Evolutionary conservation across 2,329 filamentous ascomycete species (phyloP).

Genomic region (Aspergillus melleus): DNA sequence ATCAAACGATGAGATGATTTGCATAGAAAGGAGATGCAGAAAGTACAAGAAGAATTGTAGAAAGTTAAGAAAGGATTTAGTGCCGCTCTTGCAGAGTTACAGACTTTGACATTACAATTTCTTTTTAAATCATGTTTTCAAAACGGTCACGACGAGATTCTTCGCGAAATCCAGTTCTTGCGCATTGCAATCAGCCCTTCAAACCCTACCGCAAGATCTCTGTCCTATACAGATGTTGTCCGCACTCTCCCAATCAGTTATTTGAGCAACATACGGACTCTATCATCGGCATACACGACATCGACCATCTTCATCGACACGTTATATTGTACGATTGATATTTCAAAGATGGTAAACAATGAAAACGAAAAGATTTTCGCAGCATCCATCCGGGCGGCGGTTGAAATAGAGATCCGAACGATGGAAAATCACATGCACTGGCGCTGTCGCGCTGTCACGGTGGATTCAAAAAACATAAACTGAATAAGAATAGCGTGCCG

Average conservation of each 20-base stretch:
- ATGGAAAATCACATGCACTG: constrained; percentile 7
- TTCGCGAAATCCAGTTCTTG: constrained; percentile 22
- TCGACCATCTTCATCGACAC: constrained; percentile 18
- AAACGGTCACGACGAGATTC: constrained; percentile 19
- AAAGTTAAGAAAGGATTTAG: too few relatives aligned
- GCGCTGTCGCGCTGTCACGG: constrained; percentile 4
- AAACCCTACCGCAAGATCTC: constrained; percentile 5
- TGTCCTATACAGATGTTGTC: constrained; percentile 23
- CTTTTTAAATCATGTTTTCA: constrained; percentile 11
- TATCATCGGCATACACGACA: constrained; percentile 18
- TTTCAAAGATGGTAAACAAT: constrained; percentile 5
- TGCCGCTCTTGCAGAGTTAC: constrained; percentile 16
- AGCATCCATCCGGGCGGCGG: constrained; percentile 10
- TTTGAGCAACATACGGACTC: constrained; percentile 21
- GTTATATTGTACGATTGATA: constrained; percentile 4
- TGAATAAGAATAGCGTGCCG: constrained; percentile 13
- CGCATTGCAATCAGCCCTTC: constrained; percentile 12
- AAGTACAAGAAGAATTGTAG: too few relatives aligned
- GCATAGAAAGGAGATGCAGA: constrained; percentile 22
- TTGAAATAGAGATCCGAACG: constrained; percentile 17
- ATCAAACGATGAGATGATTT: constrained; percentile 21
- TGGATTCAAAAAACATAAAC: constrained; percentile 15
- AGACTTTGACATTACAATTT: constrained; percentile 16
- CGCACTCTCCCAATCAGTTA: constrained; percentile 15
- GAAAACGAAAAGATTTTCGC: constrained; percentile 10